A percentile compares a stretch with the other conserved stretches of the same genome.
phyloP scores from a whole-genome alignment of 139 green algal species.

The Chlorella vulgaris region DNA sequence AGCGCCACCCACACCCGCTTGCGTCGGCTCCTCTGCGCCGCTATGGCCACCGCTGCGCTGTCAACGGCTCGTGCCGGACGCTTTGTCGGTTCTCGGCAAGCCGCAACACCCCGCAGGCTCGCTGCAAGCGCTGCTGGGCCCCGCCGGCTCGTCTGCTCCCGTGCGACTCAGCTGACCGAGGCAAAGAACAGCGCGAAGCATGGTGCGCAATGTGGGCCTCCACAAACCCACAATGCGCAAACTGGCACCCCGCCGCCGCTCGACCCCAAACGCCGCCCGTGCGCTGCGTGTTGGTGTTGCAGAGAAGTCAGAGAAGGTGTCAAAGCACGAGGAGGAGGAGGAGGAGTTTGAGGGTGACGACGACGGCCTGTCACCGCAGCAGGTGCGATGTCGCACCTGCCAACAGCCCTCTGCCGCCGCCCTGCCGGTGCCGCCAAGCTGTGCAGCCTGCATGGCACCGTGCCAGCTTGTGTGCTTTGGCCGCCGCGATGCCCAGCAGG shows the following conservation, averaged over 20 bases:
- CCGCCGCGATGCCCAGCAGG: too few relatives aligned
- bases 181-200: constrained; percentile 3
- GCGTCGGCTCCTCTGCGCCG: too few relatives aligned
- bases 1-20: too few relatives aligned
- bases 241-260: too few relatives aligned
- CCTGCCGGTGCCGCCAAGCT: too few relatives aligned
- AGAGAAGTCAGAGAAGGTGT: constrained; percentile 28
- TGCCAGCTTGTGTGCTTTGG: too few relatives aligned
- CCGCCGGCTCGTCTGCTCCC: too few relatives aligned
- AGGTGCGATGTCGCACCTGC: constrained; percentile 29
- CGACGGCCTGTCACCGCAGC: constrained; percentile 38
- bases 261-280: too few relatives aligned
- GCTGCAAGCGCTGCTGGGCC: neutral
- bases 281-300: neutral
- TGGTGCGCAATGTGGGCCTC: neutral
- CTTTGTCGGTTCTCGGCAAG: neutral
- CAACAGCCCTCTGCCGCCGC: too few relatives aligned
- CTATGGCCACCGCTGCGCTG: neutral
- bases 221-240: neutral
- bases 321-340: constrained; percentile 46
- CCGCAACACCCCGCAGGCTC: constrained; percentile 8
- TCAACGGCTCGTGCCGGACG: neutral
- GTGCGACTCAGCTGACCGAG: constrained; percentile 11
- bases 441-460: too few relatives aligned
- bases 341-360: constrained; percentile 61